Base-by-base conservation (phyloP, 371 early-diverging fungal genomes). In the Mortierella sp. region DNA sequence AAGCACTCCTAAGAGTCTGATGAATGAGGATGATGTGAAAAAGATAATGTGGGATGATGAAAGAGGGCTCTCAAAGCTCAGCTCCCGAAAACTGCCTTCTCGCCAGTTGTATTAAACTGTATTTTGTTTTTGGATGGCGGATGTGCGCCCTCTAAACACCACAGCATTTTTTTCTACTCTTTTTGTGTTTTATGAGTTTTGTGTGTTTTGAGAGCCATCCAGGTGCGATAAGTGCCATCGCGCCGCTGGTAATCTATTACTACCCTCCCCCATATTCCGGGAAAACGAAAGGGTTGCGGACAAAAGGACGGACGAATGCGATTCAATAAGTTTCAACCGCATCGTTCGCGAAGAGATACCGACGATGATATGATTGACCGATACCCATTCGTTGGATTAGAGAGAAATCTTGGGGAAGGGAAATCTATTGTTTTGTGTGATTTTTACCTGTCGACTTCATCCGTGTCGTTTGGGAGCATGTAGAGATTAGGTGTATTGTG, bases 371-470 rank as follows among this genome's bases (percentile, higher is more conserved):
- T n/a, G n/a, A n/a, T n/a, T n/a, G 11, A 34, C 37, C 37, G 17
- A 4, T n/a, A 15, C 56, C n/a, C 4, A 7, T 17, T 42, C 42
- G 27, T 23, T 3, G 31, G 32, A 32, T 17, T 28, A 32, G 21
- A 34, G 34, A 30, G 3, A 21, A 34, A 12, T 5, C 17, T 30
- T n/a, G 19, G n/a, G 31, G 0, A 8, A 3, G 31, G 21, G 28
- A n/a, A 32, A 32, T 28, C 24, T n/a, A 19, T 34, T 49, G 27
- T 44, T n/a, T n/a, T n/a, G n/a, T n/a, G n/a, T n/a, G n/a, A n/a
- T n/a, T 30, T 37, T 43, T 66, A 72, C 73, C 73, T 72, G 47
- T 72, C 73, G 28, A 72, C 63, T 56, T 72, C 73, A 9, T 72
- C 62, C 9, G 73, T 67, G 47, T 72, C 73, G 23, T 72, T 72